Conservation (phyloP, 495 filamentous ascomycete species). For the Amorphotheca resinae region DNA sequence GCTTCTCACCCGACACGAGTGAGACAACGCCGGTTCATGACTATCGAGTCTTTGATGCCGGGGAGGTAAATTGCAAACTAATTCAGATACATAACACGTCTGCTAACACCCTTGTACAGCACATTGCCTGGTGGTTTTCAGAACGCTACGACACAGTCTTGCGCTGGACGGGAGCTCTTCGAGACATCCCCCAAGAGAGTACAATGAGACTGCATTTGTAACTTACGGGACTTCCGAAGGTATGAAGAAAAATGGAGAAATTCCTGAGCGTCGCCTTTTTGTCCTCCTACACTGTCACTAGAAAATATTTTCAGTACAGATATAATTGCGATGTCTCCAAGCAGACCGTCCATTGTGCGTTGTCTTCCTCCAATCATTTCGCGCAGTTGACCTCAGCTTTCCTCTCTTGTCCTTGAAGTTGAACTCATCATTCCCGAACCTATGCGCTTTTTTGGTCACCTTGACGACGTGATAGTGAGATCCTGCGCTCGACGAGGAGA, state of each 20-base stretch:
- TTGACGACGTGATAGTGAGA: no score
- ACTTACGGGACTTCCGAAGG: not conserved
- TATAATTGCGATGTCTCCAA: slow-evolving; percentile 2
- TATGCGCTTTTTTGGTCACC: slow-evolving; percentile 1
- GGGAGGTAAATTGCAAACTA: slow-evolving; percentile 1
- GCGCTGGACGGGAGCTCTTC: not conserved
- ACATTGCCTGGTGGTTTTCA: slow-evolving; percentile 9
- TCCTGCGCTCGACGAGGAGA: no score
- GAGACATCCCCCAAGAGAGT: slow-evolving; percentile 2
- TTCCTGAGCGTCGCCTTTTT: not conserved
- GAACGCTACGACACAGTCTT: slow-evolving; percentile 1
- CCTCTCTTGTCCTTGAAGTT: not conserved
- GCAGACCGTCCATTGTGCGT: not conserved
- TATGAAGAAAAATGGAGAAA: not conserved
- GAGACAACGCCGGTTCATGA: not conserved
- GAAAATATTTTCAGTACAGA: not conserved
- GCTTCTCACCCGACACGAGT: slow-evolving; percentile 3
- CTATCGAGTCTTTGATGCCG: slow-evolving; percentile 1
- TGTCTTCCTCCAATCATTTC: slow-evolving; percentile 6
- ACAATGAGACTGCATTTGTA: not conserved
- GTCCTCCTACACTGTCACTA: not conserved
- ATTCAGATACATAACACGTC: not conserved
- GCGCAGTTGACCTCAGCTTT: not conserved
- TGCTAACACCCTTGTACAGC: slow-evolving; percentile 6
- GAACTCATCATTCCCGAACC: not conserved